Percentiles rank a stretch among this genome's conserved stretches.
These are phyloP conservation scores for Moesziomyces sp. DNA, from an alignment of 1,284 basidiomycete genomes.

Conservation along the genomic window DNA sequence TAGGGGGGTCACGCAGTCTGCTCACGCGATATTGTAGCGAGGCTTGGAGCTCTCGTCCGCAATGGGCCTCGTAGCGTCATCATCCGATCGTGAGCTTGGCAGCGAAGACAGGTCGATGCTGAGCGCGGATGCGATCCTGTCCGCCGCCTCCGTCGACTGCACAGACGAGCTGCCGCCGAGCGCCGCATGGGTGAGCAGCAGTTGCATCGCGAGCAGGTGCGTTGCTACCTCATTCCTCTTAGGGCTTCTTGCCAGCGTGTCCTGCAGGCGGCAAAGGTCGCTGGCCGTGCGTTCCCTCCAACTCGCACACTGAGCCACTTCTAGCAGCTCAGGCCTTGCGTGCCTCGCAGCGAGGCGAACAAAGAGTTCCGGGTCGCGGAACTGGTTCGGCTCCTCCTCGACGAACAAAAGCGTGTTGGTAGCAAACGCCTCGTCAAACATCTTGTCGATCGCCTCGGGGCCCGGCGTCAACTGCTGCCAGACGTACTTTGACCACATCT, in stretches of 20 bases:
- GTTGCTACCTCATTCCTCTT: conserved; percentile 17
- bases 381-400: conserved; percentile 58
- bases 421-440: conserved; percentile 36
- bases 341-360: conserved; percentile 45
- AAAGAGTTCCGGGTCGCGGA: conserved; percentile 46
- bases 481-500: conserved; percentile 30
- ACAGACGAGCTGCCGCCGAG: background rate
- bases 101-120: conserved; percentile 19
- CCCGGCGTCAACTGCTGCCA: conserved; percentile 30
- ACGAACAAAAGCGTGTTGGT: conserved; percentile 45
- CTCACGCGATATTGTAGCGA: conserved; percentile 52
- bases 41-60: conserved; percentile 17
- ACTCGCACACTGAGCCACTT: background rate
- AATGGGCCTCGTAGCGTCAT: too few species aligned
- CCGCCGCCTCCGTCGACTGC: conserved; percentile 1
- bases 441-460: conserved; percentile 7
- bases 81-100: too few species aligned
- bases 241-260: conserved; percentile 1
- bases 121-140: conserved; percentile 16
- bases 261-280: conserved; percentile 14
- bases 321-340: conserved; percentile 6
- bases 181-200: conserved; percentile 18
- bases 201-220: conserved; percentile 32
- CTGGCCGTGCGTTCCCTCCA: conserved; percentile 1
- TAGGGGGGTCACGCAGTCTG: conserved; percentile 7